Conservation (phyloP, 1,284 basidiomycete genomes). For the Ustilago trichophora region DNA sequence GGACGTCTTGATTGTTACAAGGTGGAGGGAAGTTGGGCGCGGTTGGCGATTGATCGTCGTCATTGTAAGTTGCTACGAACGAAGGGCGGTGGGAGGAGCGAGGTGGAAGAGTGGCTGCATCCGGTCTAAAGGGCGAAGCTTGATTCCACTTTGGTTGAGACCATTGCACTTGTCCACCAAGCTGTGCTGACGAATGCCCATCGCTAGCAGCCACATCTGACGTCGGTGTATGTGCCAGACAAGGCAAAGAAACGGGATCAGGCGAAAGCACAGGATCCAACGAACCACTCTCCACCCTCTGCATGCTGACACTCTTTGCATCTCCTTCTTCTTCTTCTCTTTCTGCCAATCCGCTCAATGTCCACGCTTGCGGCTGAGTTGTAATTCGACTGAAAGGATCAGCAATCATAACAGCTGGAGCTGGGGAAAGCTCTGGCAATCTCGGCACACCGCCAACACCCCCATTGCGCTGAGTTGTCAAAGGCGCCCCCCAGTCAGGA, state of each 20-base stretch:
- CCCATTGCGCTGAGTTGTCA: too few relatives aligned
- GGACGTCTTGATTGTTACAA: background rate
- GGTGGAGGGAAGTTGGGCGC: constrained; percentile 15
- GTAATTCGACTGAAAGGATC: constrained; percentile 9
- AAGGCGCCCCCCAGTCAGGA: constrained; percentile 13
- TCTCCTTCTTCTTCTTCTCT: background rate
- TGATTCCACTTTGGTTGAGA: constrained; percentile 8
- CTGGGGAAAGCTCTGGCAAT: constrained; percentile 13
- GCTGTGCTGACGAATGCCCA: background rate
- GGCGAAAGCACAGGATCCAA: constrained; percentile 21
- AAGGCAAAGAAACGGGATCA: background rate
- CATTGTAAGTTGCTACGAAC: background rate
- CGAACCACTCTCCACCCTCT: constrained; percentile 23
- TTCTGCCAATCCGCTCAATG: background rate
- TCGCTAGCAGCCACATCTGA: background rate
- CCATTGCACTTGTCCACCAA: background rate
- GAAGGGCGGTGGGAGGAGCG: background rate
- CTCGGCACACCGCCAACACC: background rate
- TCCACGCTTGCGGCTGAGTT: background rate
- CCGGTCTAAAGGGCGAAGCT: constrained; percentile 21
- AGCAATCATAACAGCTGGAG: constrained; percentile 25
- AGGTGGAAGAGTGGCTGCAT: background rate
- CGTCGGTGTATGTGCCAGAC: background rate
- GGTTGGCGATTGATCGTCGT: constrained; percentile 16
- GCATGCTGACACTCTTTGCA: constrained; percentile 1